Conservation (phyloP, 495 filamentous ascomycete genomes). For the Penicillium pulvis region DNA sequence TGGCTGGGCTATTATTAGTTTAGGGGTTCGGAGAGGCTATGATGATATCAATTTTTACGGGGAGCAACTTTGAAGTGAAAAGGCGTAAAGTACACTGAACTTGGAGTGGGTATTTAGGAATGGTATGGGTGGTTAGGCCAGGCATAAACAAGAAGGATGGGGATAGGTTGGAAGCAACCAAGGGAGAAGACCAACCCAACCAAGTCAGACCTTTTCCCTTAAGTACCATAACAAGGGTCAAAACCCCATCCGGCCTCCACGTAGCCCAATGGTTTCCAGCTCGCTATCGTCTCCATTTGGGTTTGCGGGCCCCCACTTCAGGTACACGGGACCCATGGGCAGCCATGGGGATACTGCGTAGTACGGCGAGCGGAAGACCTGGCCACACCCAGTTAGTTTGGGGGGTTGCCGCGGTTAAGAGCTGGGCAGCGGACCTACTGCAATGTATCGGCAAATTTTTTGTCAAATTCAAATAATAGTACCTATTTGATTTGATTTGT, state of each 20-base stretch:
- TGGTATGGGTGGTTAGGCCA: neutral
- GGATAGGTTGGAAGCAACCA: neutral
- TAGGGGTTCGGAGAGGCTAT: neutral
- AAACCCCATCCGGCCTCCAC: neutral
- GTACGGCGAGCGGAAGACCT: neutral
- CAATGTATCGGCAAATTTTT: neutral
- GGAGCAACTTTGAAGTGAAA: neutral
- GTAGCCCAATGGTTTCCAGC: neutral
- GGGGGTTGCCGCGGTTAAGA: neutral
- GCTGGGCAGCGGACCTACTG: neutral
- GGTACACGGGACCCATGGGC: neutral
- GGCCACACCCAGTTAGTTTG: neutral
- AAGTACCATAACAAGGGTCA: too few relatives aligned
- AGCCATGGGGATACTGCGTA: neutral
- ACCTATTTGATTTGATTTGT: neutral
- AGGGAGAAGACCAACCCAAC: too few relatives aligned
- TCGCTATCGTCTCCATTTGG: neutral
- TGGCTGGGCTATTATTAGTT: conserved; percentile 24
- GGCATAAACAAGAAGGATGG: neutral
- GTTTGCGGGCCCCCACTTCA: neutral
- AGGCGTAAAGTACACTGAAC: too few relatives aligned
- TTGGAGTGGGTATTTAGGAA: too few relatives aligned
- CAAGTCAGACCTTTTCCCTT: too few relatives aligned
- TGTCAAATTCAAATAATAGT: neutral
- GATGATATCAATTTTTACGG: neutral